phyloP scores from a whole-genome alignment of 2,329 filamentous ascomycete species.

The Botrytis fabae region DNA sequence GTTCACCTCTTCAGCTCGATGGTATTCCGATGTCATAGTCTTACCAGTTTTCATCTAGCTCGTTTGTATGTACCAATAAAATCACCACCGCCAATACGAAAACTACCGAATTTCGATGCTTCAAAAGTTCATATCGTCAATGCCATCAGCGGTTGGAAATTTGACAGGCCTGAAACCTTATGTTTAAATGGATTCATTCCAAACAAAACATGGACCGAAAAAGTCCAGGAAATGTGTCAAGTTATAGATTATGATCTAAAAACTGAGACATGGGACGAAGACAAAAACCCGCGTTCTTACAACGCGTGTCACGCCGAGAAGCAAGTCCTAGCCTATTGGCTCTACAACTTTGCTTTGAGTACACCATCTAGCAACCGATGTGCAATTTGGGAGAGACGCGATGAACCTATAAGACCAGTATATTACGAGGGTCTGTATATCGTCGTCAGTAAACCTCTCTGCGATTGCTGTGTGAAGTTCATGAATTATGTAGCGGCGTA shows the following conservation, averaged over 20 bases:
- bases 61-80: not conserved
- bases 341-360: not conserved
- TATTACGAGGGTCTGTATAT: not conserved
- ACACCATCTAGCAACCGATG: no score
- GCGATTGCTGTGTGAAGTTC: not conserved
- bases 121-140: no score
- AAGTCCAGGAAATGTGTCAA: not conserved
- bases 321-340: not conserved
- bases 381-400: no score
- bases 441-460: not conserved
- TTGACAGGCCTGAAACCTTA: no score
- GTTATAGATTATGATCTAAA: no score
- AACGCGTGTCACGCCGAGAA: not conserved
- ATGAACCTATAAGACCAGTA: not conserved
- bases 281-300: not conserved
- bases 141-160: no score
- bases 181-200: not conserved
- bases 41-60: not conserved
- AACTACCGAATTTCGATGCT: no score
- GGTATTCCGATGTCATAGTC: no score
- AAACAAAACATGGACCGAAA: not conserved
- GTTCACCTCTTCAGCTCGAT: no score
- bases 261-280: no score
- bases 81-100: no score
- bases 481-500: not conserved